These are phyloP conservation scores for Fusarium hostae DNA, from an alignment of 2,329 filamentous ascomycete genomes.

Conservation along the genomic window DNA sequence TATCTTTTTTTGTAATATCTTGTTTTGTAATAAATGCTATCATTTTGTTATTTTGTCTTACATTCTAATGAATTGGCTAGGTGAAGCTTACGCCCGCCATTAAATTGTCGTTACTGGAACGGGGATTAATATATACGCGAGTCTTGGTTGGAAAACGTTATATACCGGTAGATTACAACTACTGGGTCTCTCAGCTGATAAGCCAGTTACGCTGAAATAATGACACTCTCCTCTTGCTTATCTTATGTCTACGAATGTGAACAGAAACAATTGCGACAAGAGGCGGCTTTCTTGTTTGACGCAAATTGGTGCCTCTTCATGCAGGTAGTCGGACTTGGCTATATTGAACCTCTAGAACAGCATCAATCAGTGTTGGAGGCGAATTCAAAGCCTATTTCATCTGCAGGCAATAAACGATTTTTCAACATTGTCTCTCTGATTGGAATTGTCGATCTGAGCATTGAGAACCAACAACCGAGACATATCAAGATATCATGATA, in stretches of 20 bases:
- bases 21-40: rapidly evolving
- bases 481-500: neutral
- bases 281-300: no score
- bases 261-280: neutral
- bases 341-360: rapidly evolving
- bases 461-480: no score
- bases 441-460: neutral
- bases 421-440: no score
- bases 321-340: neutral
- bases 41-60: rapidly evolving
- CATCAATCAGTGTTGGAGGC: neutral
- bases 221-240: rapidly evolving
- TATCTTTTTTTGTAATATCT: neutral
- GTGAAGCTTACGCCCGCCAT: rapidly evolving
- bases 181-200: neutral
- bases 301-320: no score
- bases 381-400: no score
- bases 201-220: rapidly evolving
- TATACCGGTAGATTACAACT: neutral
- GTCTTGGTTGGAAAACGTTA: neutral
- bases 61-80: rapidly evolving
- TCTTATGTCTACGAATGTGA: rapidly evolving
- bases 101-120: rapidly evolving
- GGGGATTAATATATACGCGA: neutral
- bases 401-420: no score